Conservation (phyloP, 2,329 filamentous ascomycete genomes). For the Pyrenochaeta sp. region DNA sequence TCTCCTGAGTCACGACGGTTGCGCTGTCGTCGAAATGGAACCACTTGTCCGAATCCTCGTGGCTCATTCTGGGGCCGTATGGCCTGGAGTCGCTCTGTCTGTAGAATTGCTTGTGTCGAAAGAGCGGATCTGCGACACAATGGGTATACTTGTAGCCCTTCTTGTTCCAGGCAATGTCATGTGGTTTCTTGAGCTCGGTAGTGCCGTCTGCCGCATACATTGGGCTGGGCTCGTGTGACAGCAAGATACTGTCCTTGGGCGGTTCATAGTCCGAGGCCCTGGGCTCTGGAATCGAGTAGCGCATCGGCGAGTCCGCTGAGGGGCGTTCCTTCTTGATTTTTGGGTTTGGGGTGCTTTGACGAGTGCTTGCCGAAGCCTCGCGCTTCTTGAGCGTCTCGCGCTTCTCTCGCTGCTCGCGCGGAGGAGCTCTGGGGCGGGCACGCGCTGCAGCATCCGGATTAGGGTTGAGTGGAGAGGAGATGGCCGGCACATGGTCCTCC, state of each 20-base stretch:
- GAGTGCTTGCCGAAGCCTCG: conserved; percentile 54
- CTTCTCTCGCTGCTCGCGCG: conserved; percentile 58
- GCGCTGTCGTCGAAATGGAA: conserved; percentile 82
- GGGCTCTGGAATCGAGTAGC: conserved; percentile 60
- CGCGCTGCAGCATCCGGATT: conserved; percentile 60
- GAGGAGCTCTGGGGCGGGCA: conserved; percentile 51
- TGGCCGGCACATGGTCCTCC: conserved; percentile 73
- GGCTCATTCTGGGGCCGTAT: conserved; percentile 84
- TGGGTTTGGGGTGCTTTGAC: conserved; percentile 50
- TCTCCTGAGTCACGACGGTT: conserved; percentile 83
- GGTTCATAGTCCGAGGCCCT: conserved; percentile 58
- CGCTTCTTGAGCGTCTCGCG: conserved; percentile 64
- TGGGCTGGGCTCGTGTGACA: conserved; percentile 56
- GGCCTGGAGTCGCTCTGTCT: conserved; percentile 87
- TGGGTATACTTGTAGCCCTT: conserved; percentile 86
- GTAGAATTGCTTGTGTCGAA: conserved; percentile 88
- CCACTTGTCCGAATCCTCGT: conserved; percentile 87
- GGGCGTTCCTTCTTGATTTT: conserved; percentile 50
- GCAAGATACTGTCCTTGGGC: conserved; percentile 57
- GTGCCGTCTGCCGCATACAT: conserved; percentile 53
- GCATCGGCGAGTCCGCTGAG: conserved; percentile 56
- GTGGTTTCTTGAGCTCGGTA: conserved; percentile 57
- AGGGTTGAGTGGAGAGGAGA: conserved; percentile 78
- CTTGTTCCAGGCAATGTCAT: conserved; percentile 69
- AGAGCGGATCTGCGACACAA: conserved; percentile 87